These are phyloP conservation scores for Phanerochaete carnosa DNA, from an alignment of 768 basidiomycete genomes.

Conservation along the genomic window DNA sequence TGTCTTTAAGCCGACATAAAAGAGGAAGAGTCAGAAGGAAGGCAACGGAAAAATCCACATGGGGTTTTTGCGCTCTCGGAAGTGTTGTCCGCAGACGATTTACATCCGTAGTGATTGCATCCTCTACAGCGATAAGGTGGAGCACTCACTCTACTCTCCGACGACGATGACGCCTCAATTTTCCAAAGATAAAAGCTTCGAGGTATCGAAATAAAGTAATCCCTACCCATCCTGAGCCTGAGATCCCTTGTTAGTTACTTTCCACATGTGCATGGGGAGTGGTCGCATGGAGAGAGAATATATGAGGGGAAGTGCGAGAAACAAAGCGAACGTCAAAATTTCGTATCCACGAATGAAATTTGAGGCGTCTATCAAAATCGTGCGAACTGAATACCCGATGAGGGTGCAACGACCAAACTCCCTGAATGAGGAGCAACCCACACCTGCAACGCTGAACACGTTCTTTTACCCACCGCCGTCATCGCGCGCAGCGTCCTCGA, in stretches of 20 bases:
- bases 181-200: background rate
- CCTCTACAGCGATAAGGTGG: slow-evolving; percentile 5
- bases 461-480: slow-evolving; percentile 20
- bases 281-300: background rate
- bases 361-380: background rate
- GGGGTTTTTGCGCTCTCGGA: slow-evolving; percentile 42
- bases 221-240: background rate
- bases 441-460: slow-evolving; percentile 21
- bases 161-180: background rate
- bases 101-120: slow-evolving; percentile 41
- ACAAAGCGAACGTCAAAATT: background rate
- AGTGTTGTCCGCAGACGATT: slow-evolving; percentile 30
- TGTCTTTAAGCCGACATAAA: background rate
- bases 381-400: background rate
- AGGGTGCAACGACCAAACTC: background rate
- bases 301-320: background rate
- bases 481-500: slow-evolving; percentile 14
- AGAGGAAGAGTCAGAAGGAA: slow-evolving; percentile 49
- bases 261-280: background rate
- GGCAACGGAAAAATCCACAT: slow-evolving; percentile 66
- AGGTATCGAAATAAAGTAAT: background rate
- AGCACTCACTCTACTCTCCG: background rate
- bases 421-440: slow-evolving; percentile 6
- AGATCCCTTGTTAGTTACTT: background rate
- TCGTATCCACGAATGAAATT: background rate